Base-by-base conservation (phyloP, 139 green algal species). In the Volvox africanus region DNA sequence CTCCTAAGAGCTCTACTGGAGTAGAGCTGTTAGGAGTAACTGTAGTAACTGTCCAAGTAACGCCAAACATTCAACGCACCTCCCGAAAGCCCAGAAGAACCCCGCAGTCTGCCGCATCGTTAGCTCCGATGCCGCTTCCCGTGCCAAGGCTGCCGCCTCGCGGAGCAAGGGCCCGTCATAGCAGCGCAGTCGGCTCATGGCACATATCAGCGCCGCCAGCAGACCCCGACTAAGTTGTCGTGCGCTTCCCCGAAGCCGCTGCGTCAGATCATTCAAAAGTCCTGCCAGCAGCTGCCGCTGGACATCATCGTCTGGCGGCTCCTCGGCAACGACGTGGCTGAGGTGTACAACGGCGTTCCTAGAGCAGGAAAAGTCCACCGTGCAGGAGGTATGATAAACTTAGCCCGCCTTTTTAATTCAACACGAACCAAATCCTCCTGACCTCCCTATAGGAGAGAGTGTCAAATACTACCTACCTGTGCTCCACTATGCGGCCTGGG, bases 151-250 rank as follows among this genome's bases (percentile, higher is more conserved):
- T 55, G 76, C 87, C 33, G 61, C 76, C 24, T 77, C 87, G 17
- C 87, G 61, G 76, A 91, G 61, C 87, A 91, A 61, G 33, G 87
- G 87, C 22, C 76, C 76, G 87, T 91, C 77, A 44, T 80, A 91
- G 61, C 12, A 61, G 1, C 76, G 24, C 55, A 91, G 30, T 20
- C 26, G 55, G 35, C 33, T 79, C 68, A 91, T 36, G 33, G 76
- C 75, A 28, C 87, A 91, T 55, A 90, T 75, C 20, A 28, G 22
- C 11, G 71, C 44, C 86, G 86, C 50, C 86, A 83, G 50, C 71
- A 75, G 37, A 16, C 12, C 32, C 24, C 1, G 20, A 19, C 32
- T 12, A 2, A 90, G n/a, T 0, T 22, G 2, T 24, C 30, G 19
- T 2, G 33, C 20, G 13, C 21, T 20, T 21, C 50, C 71, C n/a